phyloP scores from a whole-genome alignment of 23 red algal genomes.

The Pyropia haitanensis region DNA sequence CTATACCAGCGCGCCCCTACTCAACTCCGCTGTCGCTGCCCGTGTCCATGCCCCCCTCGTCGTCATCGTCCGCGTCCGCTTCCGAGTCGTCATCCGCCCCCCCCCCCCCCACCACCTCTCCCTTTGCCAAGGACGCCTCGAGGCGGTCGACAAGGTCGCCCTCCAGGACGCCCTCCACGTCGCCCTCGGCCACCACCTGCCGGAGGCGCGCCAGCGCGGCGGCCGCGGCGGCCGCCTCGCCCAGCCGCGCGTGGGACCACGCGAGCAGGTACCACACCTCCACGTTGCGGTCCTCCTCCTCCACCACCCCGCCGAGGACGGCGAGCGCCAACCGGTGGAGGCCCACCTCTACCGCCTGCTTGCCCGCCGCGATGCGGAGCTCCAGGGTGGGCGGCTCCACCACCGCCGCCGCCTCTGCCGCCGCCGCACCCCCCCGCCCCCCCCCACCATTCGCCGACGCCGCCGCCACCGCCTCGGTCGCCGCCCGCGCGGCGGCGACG shows the following conservation, averaged over 20 bases:
- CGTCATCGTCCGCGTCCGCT: no score
- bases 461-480: conserved; percentile 7
- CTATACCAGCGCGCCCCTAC: no score
- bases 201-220: conserved; percentile 23
- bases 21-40: no score
- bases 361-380: conserved; percentile 53
- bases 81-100: no score
- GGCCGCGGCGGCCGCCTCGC: conserved; percentile 16
- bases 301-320: conserved; percentile 27
- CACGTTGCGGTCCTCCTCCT: conserved; percentile 70
- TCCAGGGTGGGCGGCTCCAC: conserved; percentile 33
- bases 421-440: conserved; percentile 11
- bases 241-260: conserved; percentile 29
- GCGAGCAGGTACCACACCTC: conserved; percentile 70
- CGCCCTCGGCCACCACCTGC: conserved; percentile 3
- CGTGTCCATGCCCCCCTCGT: no score
- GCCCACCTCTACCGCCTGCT: conserved; percentile 50
- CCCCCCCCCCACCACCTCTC: no score
- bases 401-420: conserved; percentile 11
- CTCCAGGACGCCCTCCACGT: no score
- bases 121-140: no score
- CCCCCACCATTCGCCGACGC: not conserved
- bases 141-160: no score
- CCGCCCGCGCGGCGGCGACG: conserved; percentile 17
- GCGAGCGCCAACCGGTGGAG: conserved; percentile 21